Conservation (phyloP, 163 green algal species). For the Coccomyxa subellipsoidea region DNA sequence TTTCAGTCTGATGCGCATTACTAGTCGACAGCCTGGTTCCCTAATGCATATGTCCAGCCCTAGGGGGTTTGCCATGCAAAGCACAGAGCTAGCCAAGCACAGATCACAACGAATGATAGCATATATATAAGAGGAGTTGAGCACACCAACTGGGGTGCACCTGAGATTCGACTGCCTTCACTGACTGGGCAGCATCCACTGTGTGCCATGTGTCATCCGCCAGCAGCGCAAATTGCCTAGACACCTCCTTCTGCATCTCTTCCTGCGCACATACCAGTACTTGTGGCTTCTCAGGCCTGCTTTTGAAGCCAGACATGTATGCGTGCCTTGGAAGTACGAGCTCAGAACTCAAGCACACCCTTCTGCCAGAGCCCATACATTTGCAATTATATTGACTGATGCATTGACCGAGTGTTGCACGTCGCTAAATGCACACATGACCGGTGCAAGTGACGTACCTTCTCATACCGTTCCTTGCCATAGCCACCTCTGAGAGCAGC, state of each 20-base stretch:
- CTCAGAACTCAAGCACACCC: not conserved
- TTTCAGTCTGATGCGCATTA: too few species aligned
- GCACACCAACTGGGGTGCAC: too few species aligned
- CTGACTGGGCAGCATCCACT: not conserved
- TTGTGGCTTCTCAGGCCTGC: too few species aligned
- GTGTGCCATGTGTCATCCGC: not conserved
- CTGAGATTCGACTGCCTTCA: not conserved
- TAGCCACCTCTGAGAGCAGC: slow-evolving; percentile 74
- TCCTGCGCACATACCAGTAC: not conserved
- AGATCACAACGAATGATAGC: too few species aligned
- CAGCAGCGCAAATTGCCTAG: not conserved
- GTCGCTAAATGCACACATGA: not conserved
- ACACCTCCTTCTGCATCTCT: not conserved
- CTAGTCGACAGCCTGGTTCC: too few species aligned
- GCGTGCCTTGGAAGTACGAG: too few species aligned
- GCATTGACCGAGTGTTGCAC: not conserved
- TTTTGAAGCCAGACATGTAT: too few species aligned
- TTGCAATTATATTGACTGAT: not conserved
- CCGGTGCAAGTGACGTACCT: not conserved
- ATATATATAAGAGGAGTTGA: too few species aligned
- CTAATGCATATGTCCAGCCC: too few species aligned
- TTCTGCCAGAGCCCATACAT: not conserved
- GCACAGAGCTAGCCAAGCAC: too few species aligned
- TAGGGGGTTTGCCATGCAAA: too few species aligned
- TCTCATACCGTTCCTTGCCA: slow-evolving; percentile 70